Conservation (phyloP, 352 stramenopile species). For the Globisporangium mamillatum region DNA sequence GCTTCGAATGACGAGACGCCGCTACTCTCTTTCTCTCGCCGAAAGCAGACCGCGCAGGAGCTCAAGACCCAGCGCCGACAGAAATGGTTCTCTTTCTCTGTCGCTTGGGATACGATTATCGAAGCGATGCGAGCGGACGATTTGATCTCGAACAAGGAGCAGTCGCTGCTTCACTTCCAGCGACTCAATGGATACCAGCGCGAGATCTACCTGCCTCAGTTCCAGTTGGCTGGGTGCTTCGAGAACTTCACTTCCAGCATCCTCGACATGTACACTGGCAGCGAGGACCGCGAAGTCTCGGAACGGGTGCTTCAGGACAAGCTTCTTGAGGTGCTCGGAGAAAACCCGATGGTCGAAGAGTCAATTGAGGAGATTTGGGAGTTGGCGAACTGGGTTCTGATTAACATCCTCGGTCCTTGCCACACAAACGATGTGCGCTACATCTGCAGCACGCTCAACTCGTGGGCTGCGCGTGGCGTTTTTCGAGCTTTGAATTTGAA, state of each 20-base stretch:
- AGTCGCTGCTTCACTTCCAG: constrained; percentile 94
- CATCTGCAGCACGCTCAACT: constrained; percentile 83
- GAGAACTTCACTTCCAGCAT: constrained; percentile 88
- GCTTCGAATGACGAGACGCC: constrained; percentile 57
- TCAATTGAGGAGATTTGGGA: constrained; percentile 97
- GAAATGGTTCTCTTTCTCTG: constrained; percentile 98
- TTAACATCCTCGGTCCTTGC: constrained; percentile 92
- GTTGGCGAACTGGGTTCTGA: constrained; percentile 93
- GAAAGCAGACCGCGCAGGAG: constrained; percentile 78
- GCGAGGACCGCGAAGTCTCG: constrained; percentile 47
- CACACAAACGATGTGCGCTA: constrained; percentile 94
- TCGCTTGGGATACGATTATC: constrained; percentile 97
- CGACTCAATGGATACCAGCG: constrained; percentile 95
- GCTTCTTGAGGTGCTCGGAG: constrained; percentile 73
- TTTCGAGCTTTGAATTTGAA: constrained; percentile 79
- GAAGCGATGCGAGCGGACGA: constrained; percentile 93
- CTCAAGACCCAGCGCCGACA: constrained; percentile 92
- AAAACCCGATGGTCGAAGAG: constrained; percentile 84
- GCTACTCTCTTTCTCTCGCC: constrained; percentile 80
- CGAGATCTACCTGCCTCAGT: constrained; percentile 98
- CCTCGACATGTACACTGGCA: constrained; percentile 62
- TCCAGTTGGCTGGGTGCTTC: constrained; percentile 96
- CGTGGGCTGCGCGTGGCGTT: constrained; percentile 71
- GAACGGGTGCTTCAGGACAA: constrained; percentile 81
- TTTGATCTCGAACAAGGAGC: constrained; percentile 88